Conservation (phyloP, 2,329 filamentous ascomycete species). For the Epichloe scottii region DNA sequence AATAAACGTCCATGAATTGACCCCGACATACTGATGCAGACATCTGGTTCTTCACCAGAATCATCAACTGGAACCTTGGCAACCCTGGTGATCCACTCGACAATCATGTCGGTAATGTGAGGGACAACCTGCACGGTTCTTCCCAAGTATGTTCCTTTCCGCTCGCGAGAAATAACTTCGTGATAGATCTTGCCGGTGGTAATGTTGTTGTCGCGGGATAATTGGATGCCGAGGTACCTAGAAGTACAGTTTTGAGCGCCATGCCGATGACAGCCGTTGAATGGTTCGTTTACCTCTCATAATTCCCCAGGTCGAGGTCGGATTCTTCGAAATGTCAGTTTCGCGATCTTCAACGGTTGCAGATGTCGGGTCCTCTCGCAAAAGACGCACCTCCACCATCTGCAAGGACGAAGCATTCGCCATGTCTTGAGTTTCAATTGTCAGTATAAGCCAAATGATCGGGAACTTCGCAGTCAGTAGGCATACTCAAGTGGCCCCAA, state of each 20-base stretch:
- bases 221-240: slow-evolving; percentile 63
- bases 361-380: not conserved
- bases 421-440: slow-evolving; percentile 44
- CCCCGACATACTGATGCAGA: slow-evolving; percentile 66
- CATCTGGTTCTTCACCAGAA: slow-evolving; percentile 69
- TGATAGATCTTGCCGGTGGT: slow-evolving; percentile 96
- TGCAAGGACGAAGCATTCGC: slow-evolving; percentile 79
- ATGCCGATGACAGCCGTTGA: not conserved
- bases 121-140: slow-evolving; percentile 85
- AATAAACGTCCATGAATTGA: not conserved
- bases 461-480: not conserved
- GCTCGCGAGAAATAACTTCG: slow-evolving; percentile 7
- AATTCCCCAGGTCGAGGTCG: slow-evolving; percentile 46
- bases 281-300: slow-evolving; percentile 27
- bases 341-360: not conserved
- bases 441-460: slow-evolving; percentile 1
- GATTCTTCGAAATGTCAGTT: slow-evolving; percentile 15
- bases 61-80: slow-evolving; percentile 78
- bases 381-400: slow-evolving; percentile 49
- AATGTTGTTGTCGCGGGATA: slow-evolving; percentile 86
- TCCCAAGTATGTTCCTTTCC: slow-evolving; percentile 69
- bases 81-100: slow-evolving; percentile 85
- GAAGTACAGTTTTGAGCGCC: not conserved
- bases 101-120: slow-evolving; percentile 82
- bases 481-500: slow-evolving; percentile 21